Conservation (phyloP, 2,329 filamentous ascomycete species). For the Neofusicoccum ribis region DNA sequence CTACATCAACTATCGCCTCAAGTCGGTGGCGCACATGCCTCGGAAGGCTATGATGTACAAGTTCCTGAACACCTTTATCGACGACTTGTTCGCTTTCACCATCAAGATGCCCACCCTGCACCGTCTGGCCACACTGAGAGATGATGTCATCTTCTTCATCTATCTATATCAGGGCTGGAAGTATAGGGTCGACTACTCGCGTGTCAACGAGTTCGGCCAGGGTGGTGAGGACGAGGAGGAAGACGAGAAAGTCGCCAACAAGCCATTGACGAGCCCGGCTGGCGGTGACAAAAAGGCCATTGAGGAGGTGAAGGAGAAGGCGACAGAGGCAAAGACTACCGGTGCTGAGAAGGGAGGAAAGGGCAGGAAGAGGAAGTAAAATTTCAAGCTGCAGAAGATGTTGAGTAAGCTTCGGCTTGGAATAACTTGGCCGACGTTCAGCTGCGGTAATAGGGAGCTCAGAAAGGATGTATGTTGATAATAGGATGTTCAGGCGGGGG, state of each 20-base stretch:
- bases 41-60: conserved; percentile 97
- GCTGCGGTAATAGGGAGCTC: not conserved
- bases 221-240: conserved; percentile 76
- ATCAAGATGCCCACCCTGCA: conserved; percentile 99
- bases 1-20: conserved; percentile 98
- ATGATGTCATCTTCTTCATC: conserved; percentile 97
- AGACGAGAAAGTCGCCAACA: conserved; percentile 51
- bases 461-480: not conserved
- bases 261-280: conserved; percentile 39
- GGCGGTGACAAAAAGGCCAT: conserved; percentile 27
- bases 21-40: conserved; percentile 90
- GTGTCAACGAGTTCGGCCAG: conserved; percentile 97
- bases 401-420: not conserved
- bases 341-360: conserved; percentile 19
- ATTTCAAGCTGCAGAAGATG: not conserved
- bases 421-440: not conserved
- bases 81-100: conserved; percentile 97
- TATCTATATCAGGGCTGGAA: conserved; percentile 94
- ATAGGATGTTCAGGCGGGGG: not conserved
- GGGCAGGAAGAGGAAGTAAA: conserved; percentile 28
- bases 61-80: conserved; percentile 98
- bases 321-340: conserved; percentile 21
- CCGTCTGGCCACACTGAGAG: conserved; percentile 84
- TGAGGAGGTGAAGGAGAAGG: conserved; percentile 21
- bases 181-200: conserved; percentile 86